Evolutionary conservation across 1,139 yeast species (phyloP).

Genomic region (Yamadazyma mexicana): DNA sequence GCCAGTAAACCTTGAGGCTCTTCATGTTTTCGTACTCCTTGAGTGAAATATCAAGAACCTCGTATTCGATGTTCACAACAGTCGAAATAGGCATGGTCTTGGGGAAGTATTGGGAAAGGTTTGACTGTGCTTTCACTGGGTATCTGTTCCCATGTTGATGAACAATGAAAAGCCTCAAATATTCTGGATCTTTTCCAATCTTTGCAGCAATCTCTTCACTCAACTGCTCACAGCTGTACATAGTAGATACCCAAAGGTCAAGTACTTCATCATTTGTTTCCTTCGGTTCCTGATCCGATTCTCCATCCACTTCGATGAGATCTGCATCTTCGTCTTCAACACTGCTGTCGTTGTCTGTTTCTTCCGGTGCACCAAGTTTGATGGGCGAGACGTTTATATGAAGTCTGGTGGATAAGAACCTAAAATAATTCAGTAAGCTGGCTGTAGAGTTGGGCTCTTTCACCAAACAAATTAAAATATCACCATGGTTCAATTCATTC

Average conservation of each 20-base stretch:
- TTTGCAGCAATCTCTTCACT: conserved; percentile 60
- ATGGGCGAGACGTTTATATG: conserved; percentile 58
- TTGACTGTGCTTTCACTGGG: conserved; percentile 43
- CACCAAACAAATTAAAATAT: conserved; percentile 51
- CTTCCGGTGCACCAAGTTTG: conserved; percentile 12
- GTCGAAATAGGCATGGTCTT: conserved; percentile 49
- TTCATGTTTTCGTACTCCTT: conserved; percentile 77
- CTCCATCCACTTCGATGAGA: conserved; percentile 28
- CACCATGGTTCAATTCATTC: conserved; percentile 76
- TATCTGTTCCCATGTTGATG: conserved; percentile 55
- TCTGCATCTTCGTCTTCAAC: conserved; percentile 5
- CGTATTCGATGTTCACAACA: conserved; percentile 62
- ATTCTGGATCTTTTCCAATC: conserved; percentile 53
- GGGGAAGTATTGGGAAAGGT: conserved; percentile 48
- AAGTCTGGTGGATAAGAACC: conserved; percentile 64
- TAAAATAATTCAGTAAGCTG: conserved; percentile 53
- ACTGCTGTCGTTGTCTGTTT: neutral
- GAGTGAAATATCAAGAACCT: conserved; percentile 70
- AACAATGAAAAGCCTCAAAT: conserved; percentile 64
- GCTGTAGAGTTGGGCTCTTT: conserved; percentile 41
- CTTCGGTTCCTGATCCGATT: conserved; percentile 18
- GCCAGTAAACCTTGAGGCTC: conserved; percentile 62
- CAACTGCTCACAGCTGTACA: conserved; percentile 58
- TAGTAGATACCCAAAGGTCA: conserved; percentile 70
- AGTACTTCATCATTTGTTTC: conserved; percentile 29